A percentile compares a stretch with the other conserved stretches of the same genome.
phyloP scores from a whole-genome alignment of 352 stramenopile genomes.

The Phytopythium delawarense region DNA sequence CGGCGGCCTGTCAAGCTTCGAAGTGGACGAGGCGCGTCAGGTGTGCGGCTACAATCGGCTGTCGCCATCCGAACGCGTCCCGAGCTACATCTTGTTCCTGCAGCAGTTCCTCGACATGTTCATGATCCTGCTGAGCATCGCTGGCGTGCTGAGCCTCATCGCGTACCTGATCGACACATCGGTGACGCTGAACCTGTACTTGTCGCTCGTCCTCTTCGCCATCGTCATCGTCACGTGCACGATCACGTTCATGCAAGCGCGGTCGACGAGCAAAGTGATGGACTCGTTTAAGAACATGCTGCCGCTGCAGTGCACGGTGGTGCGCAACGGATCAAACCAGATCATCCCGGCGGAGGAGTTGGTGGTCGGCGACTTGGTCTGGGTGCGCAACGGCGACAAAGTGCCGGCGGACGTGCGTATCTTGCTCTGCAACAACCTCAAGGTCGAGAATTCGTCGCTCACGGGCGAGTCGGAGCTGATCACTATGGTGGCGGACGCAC shows the following conservation, averaged over 20 bases:
- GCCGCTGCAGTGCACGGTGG: conserved; percentile 28
- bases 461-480: conserved; percentile 54
- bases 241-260: conserved; percentile 35
- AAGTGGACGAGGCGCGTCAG: conserved; percentile 15
- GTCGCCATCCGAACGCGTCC: conserved; percentile 25
- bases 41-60: conserved; percentile 34
- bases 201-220: conserved; percentile 25
- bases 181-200: conserved; percentile 32
- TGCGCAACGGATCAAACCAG: conserved; percentile 38
- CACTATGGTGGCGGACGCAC: conserved; percentile 17
- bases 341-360: conserved; percentile 42
- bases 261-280: conserved; percentile 40
- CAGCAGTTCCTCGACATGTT: conserved; percentile 47
- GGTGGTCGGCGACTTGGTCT: conserved; percentile 46
- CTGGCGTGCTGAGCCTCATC: conserved; percentile 29
- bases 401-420: conserved; percentile 49
- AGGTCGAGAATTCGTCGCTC: conserved; percentile 65
- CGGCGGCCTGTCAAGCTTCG: conserved; percentile 12
- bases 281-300: conserved; percentile 55
- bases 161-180: conserved; percentile 37
- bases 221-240: conserved; percentile 37
- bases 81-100: conserved; percentile 36
- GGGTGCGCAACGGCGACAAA: conserved; percentile 46
- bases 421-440: conserved; percentile 40
- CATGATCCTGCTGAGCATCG: conserved; percentile 32